Evolutionary conservation across 148 eudicot genomes (phyloP), one percentile per base, ranked within the genome.

Genomic region (Dianthus caryophyllus): DNA sequence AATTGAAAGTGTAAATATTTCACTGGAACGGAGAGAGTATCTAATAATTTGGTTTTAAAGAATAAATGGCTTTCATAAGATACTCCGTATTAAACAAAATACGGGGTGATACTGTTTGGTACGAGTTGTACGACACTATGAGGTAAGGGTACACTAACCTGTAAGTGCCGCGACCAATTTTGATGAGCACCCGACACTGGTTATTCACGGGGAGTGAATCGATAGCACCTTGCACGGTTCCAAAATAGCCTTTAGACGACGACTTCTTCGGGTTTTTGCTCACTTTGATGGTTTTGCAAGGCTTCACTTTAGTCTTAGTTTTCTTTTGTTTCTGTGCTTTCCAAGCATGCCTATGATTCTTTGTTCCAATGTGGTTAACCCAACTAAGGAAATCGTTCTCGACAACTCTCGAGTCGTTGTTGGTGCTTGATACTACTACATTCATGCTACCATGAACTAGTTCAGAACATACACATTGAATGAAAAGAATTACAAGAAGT

Each of bases 201-300:
- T 86, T 86, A 24, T 62, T 31, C 6, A 75, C 62, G 0, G 91
- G 89, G 9, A 91, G 75, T 16, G 89, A 88, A 44, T 62, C 67
- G 39, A 91, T 78, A 22, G 97, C 97, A 64, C 73, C 39, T 69
- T 86, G 94, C 46, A 88, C 76, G 9, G 82, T 73, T 52, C 41
- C 59, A 78, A 81, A 91, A 38, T 84, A 79, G n/a, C 44, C 24
- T 38, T 89, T 86, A 9, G 74, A 69, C 16, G 74, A 69, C 16
- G 65, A 65, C 27, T 26, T 20, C 54, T 67, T 81, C 0, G 77
- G 50, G 30, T 81, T 77, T 64, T 83, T 80, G 39, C 75, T 66
- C 39, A 91, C 97, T 70, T 80, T 88, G 59, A 91, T 83, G 21
- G 39, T 71, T 74, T 81, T 79, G 71, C 97, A 87, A 51, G 87